Evolutionary conservation across 108 stramenopile species (phyloP).

Genomic region (Craspedostauros australis): DNA sequence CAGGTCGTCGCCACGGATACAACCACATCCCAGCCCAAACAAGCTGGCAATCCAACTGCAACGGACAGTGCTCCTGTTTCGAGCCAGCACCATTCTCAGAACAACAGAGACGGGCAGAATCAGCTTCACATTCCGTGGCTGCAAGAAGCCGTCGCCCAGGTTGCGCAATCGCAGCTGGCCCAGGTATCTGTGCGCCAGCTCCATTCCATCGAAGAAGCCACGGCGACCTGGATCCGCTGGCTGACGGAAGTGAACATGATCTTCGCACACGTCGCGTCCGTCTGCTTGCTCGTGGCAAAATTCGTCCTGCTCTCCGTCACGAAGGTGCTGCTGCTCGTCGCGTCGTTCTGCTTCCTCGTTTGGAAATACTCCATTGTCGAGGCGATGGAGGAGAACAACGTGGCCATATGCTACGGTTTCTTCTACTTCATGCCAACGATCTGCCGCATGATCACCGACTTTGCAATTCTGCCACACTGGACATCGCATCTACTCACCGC

Average conservation of each 20-base stretch:
- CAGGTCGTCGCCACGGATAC: too few relatives aligned
- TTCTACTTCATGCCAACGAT: slow-evolving; percentile 23
- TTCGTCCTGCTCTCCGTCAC: background rate
- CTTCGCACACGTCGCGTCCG: background rate
- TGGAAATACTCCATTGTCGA: slow-evolving; percentile 13
- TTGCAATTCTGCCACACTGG: slow-evolving; percentile 28
- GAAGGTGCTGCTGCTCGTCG: background rate
- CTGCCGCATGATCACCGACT: slow-evolving; percentile 3
- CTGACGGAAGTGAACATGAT: slow-evolving; percentile 5
- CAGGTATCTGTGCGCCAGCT: too few relatives aligned
- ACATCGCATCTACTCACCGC: slow-evolving; percentile 19
- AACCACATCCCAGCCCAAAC: too few relatives aligned
- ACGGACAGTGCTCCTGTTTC: too few relatives aligned
- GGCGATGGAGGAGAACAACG: slow-evolving; percentile 14
- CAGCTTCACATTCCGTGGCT: too few relatives aligned
- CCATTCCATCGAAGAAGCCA: too few relatives aligned
- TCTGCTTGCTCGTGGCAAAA: background rate
- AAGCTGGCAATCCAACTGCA: too few relatives aligned
- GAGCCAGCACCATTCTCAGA: too few relatives aligned
- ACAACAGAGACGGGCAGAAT: too few relatives aligned
- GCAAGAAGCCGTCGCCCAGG: too few relatives aligned
- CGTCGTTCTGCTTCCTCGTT: slow-evolving; percentile 1
- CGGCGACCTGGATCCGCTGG: too few relatives aligned
- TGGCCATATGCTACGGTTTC: slow-evolving; percentile 10
- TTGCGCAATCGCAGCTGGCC: too few relatives aligned